Percentiles rank a stretch among this genome's conserved stretches.
These are phyloP conservation scores for Coniella lustricola DNA, from an alignment of 2,329 filamentous ascomycete genomes.

Conservation along the genomic window DNA sequence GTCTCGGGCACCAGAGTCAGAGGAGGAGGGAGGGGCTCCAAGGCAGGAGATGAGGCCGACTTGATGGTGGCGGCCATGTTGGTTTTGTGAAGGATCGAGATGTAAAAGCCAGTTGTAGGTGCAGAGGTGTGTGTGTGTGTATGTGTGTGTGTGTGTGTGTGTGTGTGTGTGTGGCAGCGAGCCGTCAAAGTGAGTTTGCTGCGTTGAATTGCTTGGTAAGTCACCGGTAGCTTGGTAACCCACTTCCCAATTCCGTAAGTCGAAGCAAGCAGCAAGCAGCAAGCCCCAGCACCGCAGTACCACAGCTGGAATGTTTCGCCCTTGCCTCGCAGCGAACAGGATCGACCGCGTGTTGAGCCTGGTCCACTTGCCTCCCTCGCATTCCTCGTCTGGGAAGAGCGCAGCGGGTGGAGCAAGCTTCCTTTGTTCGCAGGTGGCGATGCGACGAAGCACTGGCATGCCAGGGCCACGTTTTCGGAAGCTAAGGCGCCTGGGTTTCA, in stretches of 20 bases:
- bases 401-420: background rate
- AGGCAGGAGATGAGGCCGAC: background rate
- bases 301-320: conserved; percentile 1
- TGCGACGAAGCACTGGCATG: background rate
- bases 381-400: background rate
- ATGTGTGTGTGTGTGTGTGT: too few species aligned
- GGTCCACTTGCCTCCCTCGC: conserved; percentile 2
- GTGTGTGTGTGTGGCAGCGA: background rate
- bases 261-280: too few species aligned
- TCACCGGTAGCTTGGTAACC: background rate
- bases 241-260: background rate
- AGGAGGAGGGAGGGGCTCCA: background rate
- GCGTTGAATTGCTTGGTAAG: too few species aligned
- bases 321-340: background rate
- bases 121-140: too few species aligned
- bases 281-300: too few species aligned
- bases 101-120: too few species aligned
- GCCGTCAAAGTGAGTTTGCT: background rate
- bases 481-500: background rate
- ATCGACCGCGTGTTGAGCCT: conserved; percentile 1
- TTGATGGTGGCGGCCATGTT: background rate
- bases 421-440: conserved; percentile 2
- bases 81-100: background rate
- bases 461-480: background rate
- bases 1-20: background rate